Evolutionary conservation across 257 asterid species (phyloP), one percentile per base, ranked within the genome.

Genomic region (Linaria vulgaris): DNA sequence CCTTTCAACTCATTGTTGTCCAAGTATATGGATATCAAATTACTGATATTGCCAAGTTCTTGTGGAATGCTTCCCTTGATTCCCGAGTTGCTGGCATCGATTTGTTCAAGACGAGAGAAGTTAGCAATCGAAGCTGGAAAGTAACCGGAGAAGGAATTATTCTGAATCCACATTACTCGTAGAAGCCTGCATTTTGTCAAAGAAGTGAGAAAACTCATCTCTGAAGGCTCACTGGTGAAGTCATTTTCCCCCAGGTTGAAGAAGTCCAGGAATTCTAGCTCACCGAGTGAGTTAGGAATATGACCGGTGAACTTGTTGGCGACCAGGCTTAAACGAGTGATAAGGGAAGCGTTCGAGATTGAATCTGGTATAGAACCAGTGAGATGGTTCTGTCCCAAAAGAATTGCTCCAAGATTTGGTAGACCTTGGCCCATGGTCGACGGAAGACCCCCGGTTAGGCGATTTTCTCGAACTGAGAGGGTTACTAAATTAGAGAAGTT

Each of bases 241-340:
- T 73, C 64, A 73, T 73, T 77, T 52, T 41, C 50, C 9, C 50
- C 49, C 64, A 77, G 62, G 54, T 61, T 66, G 41, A 78, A 69
- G 15, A 41, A 49, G 34, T 72, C 63, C 50, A 75, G 63, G 41
- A 61, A 49, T 48, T 52, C 51, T 21, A 72, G 48, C n/a, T 69
- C 20, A 12, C 76, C 81, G 56, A 75, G 53, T 7, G 84, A 75
- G 30, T 19, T 57, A 13, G 81, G 84, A 46, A 79, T 60, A 2
- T 17, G 44, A 20, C 84, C 76, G 0, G 63, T 59, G 15, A 75
- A 73, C 53, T 65, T 22, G 47, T 77, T 73, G 4, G 0, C 3
- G 2, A 17, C 12, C 2, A 71, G 23, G 51, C 54, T 53, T 61
- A 75, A 5, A 8, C 13, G 6, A 13, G 43, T 23, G 25, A 76